Percentiles rank a stretch among this genome's conserved stretches.
phyloP scores from a whole-genome alignment of 2,329 filamentous ascomycete species.

The Neopestalotiopsis sp. region DNA sequence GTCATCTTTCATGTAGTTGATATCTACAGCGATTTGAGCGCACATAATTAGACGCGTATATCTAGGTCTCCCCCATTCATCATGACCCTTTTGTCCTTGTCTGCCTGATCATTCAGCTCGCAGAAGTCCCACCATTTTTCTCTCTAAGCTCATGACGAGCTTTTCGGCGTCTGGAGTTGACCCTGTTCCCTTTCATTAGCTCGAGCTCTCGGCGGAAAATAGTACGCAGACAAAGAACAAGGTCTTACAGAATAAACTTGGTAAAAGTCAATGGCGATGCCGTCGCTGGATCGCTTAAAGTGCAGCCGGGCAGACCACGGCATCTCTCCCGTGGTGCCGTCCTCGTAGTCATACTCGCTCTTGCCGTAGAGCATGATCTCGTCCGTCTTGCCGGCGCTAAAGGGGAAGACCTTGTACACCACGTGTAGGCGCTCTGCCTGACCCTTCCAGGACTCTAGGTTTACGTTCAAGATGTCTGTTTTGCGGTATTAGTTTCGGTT shows the following conservation, averaged over 20 bases:
- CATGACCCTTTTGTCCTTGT: neutral
- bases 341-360: slow-evolving; percentile 1
- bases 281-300: neutral
- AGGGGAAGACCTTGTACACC: neutral
- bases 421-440: neutral
- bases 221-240: neutral
- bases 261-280: neutral
- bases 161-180: neutral
- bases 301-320: neutral
- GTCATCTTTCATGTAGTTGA: neutral
- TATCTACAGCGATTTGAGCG: too few relatives aligned
- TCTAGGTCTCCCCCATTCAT: neutral
- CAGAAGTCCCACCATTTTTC: neutral
- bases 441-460: neutral
- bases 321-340: neutral
- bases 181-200: neutral
- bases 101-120: neutral
- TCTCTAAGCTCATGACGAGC: neutral
- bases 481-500: neutral
- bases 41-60: too few relatives aligned
- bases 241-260: neutral
- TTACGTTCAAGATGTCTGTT: neutral
- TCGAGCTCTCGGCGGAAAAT: neutral
- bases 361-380: neutral
- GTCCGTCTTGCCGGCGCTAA: neutral